Evolutionary conservation across 352 stramenopile genomes (phyloP).

Genomic region (Detonula confervacea): DNA sequence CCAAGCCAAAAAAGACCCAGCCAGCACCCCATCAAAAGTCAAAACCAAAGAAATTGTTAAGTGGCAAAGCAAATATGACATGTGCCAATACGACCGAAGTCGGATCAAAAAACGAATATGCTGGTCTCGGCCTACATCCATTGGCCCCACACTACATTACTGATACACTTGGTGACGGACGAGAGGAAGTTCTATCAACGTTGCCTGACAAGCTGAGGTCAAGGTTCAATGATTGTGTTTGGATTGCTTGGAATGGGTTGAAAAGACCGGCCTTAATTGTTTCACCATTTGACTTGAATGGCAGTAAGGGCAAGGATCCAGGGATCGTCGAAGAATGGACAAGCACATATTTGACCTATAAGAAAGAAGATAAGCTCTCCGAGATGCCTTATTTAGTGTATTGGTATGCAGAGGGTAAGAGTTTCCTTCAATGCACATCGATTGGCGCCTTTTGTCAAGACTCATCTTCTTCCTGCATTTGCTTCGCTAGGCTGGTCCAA

Average conservation of each 20-base stretch:
- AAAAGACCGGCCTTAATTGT: slow-evolving; percentile 6
- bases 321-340: slow-evolving; percentile 15
- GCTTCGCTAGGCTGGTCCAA: slow-evolving; percentile 4
- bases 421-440: too few relatives aligned
- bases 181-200: slow-evolving; percentile 10
- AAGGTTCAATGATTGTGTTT: slow-evolving; percentile 11
- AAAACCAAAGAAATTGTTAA: background rate
- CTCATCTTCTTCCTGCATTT: too few relatives aligned
- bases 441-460: too few relatives aligned
- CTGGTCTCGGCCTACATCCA: background rate
- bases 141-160: slow-evolving; percentile 5
- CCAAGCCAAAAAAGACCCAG: slow-evolving; percentile 1
- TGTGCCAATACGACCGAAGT: background rate
- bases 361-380: background rate
- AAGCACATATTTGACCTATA: slow-evolving; percentile 1
- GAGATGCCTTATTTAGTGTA: slow-evolving; percentile 13
- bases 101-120: too few relatives aligned
- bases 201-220: background rate
- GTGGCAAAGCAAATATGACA: background rate
- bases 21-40: background rate
- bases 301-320: background rate
- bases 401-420: slow-evolving; percentile 25
- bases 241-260: slow-evolving; percentile 8
- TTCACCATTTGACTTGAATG: slow-evolving; percentile 18
- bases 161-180: slow-evolving; percentile 2